Evolutionary conservation across 352 stramenopile species (phyloP).

Genomic region (Phytopythium kandeliae): DNA sequence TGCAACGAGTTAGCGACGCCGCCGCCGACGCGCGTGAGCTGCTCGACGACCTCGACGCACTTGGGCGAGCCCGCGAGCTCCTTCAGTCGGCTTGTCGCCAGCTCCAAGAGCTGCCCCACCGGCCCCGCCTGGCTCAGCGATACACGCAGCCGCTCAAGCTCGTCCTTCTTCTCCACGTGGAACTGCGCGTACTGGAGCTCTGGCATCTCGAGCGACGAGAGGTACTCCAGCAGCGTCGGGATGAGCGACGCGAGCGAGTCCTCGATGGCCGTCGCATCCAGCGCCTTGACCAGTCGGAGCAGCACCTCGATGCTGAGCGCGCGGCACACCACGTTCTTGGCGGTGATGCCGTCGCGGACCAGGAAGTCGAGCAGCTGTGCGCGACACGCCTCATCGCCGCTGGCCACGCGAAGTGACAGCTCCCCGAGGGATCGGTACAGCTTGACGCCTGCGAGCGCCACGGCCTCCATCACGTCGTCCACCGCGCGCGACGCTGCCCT

Average conservation of each 20-base stretch:
- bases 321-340: conserved; percentile 60
- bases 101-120: conserved; percentile 64
- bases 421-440: conserved; percentile 70
- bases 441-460: conserved; percentile 59
- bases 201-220: conserved; percentile 81
- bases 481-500: conserved; percentile 60
- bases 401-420: conserved; percentile 59
- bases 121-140: conserved; percentile 70
- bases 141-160: conserved; percentile 72
- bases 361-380: conserved; percentile 59
- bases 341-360: conserved; percentile 59
- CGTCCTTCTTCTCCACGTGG: conserved; percentile 80
- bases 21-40: conserved; percentile 24
- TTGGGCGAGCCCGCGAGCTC: conserved; percentile 30
- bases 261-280: conserved; percentile 49
- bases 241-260: conserved; percentile 48
- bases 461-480: conserved; percentile 73
- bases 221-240: conserved; percentile 65
- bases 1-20: conserved; percentile 54
- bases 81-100: conserved; percentile 51
- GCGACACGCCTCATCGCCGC: conserved; percentile 38
- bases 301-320: conserved; percentile 67
- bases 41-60: conserved; percentile 42
- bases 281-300: conserved; percentile 59
- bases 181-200: conserved; percentile 84